phyloP scores from a whole-genome alignment of 345 rosid genomes.

The Isatis tinctoria region DNA sequence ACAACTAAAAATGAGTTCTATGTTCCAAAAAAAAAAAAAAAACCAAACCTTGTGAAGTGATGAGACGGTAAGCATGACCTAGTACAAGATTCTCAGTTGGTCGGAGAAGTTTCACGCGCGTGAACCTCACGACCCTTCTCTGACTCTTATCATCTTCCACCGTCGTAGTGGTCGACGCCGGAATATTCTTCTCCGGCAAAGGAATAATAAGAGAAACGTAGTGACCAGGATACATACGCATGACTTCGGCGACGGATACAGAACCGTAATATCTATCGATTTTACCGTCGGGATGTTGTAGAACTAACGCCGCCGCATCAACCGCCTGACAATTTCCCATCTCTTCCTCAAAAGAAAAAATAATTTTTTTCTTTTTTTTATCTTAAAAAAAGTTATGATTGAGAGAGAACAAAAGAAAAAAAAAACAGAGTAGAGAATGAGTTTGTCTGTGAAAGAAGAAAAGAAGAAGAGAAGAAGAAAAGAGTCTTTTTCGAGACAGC shows the following conservation, averaged over 20 bases:
- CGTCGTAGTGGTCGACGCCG: not conserved
- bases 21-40: not conserved
- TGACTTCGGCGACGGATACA: conserved; percentile 63
- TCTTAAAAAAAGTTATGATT: not conserved
- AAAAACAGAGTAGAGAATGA: conserved; percentile 7
- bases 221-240: conserved; percentile 85
- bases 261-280: conserved; percentile 80
- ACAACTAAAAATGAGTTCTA: not conserved
- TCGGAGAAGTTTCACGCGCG: conserved; percentile 92
- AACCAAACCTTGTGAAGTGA: conserved; percentile 79
- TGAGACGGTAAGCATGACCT: conserved; percentile 91
- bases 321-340: conserved; percentile 98
- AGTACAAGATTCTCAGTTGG: conserved; percentile 75
- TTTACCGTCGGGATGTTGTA: conserved; percentile 85
- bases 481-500: conserved; percentile 69
- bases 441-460: conserved; percentile 18
- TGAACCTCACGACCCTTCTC: conserved; percentile 36
- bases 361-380: not conserved
- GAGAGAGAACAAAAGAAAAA: not conserved
- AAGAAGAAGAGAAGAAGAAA: conserved; percentile 27
- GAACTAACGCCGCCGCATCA: conserved; percentile 89
- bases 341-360: not conserved
- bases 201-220: conserved; percentile 94
- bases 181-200: conserved; percentile 44
- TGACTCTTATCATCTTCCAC: conserved; percentile 12